phyloP scores from a whole-genome alignment of 2,329 filamentous ascomycete species.

The Rasamsonia emersonii region DNA sequence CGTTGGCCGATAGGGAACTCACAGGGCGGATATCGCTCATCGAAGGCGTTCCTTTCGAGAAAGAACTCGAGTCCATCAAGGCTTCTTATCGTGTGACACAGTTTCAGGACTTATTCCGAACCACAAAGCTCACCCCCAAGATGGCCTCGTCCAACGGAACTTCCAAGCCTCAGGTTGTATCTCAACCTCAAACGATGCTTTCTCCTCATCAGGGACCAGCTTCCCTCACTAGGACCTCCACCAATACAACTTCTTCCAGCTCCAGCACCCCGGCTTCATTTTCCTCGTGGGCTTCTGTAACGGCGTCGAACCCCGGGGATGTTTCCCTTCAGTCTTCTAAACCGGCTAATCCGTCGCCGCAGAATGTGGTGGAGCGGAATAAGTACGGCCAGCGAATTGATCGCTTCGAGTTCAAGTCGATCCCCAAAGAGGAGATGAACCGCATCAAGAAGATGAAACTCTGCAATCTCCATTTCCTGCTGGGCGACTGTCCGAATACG shows the following conservation, averaged over 20 bases:
- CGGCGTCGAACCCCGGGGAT: conserved; percentile 27
- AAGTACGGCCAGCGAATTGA: conserved; percentile 53
- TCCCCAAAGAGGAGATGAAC: conserved; percentile 47
- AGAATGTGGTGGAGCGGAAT: conserved; percentile 45
- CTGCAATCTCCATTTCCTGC: conserved; percentile 54
- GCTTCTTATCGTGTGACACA: conserved; percentile 40
- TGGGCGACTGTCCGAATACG: conserved; percentile 48
- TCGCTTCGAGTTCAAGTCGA: conserved; percentile 41
- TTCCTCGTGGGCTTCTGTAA: conserved; percentile 27
- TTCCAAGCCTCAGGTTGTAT: conserved; percentile 19
- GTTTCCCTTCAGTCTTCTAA: conserved; percentile 32
- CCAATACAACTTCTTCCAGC: conserved; percentile 30
- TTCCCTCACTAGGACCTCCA: conserved; percentile 28
- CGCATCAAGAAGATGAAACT: conserved; percentile 55
- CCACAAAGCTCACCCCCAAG: conserved; percentile 40
- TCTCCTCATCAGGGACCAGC: conserved; percentile 26
- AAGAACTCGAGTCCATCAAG: conserved; percentile 42
- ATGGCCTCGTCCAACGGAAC: conserved; percentile 15
- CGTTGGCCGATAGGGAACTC: conserved; percentile 36
- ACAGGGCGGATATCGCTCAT: conserved; percentile 46
- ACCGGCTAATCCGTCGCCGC: conserved; percentile 19
- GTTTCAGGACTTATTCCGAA: conserved; percentile 46
- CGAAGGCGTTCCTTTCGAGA: conserved; percentile 49
- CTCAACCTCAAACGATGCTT: no score
- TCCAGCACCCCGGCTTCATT: conserved; percentile 18